Percentiles rank a stretch among this genome's conserved stretches.
Evolutionary conservation across 768 basidiomycete species (phyloP).

Genomic region (Mycena galericulata): DNA sequence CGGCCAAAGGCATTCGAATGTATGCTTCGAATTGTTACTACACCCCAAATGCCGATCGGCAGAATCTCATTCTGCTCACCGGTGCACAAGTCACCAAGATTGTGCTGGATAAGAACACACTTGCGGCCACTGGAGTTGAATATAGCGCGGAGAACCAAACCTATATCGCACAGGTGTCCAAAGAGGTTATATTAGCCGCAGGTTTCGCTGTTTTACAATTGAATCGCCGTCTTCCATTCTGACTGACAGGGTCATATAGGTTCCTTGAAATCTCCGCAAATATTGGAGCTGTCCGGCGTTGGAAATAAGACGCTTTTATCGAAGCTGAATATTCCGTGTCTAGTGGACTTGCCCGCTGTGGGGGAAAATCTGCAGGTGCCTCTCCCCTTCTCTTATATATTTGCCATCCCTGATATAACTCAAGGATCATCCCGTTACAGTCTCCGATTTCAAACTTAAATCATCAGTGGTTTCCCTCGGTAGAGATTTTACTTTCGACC

Average conservation of each 20-base stretch:
- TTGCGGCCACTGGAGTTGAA: background rate
- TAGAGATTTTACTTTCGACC: background rate
- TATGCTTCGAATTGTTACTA: background rate
- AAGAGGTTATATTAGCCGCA: background rate
- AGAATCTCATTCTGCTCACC: constrained; percentile 4
- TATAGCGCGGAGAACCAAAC: background rate
- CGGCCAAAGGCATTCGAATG: background rate
- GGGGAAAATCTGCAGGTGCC: background rate
- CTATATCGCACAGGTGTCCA: background rate
- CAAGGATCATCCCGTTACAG: background rate
- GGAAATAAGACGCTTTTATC: background rate
- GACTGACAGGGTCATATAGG: background rate
- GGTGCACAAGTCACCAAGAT: background rate
- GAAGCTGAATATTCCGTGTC: background rate
- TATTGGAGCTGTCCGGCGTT: background rate
- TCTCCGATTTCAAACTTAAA: background rate
- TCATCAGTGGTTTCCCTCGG: background rate
- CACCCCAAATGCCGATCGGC: background rate
- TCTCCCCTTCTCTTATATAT: background rate
- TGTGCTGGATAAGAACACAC: background rate
- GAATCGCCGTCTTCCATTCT: background rate
- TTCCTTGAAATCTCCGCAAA: background rate
- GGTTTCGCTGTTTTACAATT: background rate
- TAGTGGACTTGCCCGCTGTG: background rate
- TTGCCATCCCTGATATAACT: background rate